Evolutionary conservation across 306 rosid genomes (phyloP), one percentile per base, ranked within the genome.

Genomic region (Styphnolobium japonicum): DNA sequence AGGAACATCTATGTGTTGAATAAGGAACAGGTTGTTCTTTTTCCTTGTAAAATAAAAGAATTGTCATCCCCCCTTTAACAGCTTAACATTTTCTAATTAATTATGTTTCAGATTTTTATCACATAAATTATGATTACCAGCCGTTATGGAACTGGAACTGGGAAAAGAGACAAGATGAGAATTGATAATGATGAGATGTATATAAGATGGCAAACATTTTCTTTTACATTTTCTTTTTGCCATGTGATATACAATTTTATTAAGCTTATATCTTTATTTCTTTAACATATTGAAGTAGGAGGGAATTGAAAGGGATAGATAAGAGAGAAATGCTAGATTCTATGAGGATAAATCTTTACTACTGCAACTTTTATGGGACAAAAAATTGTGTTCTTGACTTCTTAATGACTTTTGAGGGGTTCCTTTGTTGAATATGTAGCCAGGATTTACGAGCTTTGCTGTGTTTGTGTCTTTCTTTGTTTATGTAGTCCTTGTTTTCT

Each of bases 1-100:
- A 69, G 10, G 66, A 61, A 60, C 27, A 60, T 69, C 51, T 18
- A 49, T 78, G 42, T 40, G 60, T 51, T 71, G 23, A 52, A 53
- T 16, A 16, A 15, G 65, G 29, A 80, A 80, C 49, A 39, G 15
- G 71, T 52, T 73, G 37, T 68, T 57, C 71, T 70, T 69, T 69
- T n/a, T 21, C 49, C 19, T 49, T 49, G n/a, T 33, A 36, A 36
- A 36, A 48, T 15, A 16, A 8, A 69, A 61, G 16, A 23, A 25
- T 37, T 71, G 56, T 23, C 40, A 49, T 48, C 19, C 46, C 19
- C 19, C 37, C 52, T 58, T 42, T 25, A 62, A 49, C 37, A 48
- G 57, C 51, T 65, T 51, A 12, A 19, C 25, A 37, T 33, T 71
- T 80, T 67, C 21, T 14, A 11, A 34, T 34, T 16, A 27, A 58